These are phyloP conservation scores for Rubroboletus satanas DNA, from an alignment of 768 basidiomycete species.

Conservation along the genomic window DNA sequence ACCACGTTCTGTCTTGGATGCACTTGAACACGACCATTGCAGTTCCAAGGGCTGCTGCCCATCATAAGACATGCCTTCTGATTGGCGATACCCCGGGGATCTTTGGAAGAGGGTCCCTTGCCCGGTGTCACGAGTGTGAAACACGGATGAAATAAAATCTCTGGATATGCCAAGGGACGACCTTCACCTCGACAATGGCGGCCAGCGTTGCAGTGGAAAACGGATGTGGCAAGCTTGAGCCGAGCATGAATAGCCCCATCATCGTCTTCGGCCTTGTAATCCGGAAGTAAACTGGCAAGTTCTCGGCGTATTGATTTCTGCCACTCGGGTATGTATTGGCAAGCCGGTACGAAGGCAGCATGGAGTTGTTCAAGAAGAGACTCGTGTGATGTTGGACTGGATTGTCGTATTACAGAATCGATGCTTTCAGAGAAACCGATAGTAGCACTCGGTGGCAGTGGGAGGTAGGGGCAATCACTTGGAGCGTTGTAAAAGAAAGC, in stretches of 20 bases:
- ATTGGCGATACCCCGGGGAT: conserved; percentile 20
- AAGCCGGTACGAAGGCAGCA: conserved; percentile 13
- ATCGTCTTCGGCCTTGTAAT: conserved; percentile 14
- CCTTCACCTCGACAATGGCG: conserved; percentile 12
- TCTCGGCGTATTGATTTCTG: conserved; percentile 25
- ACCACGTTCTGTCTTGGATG: conserved; percentile 18
- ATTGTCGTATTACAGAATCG: conserved; percentile 26
- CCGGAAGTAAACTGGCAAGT: conserved; percentile 27
- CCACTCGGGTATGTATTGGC: conserved; percentile 23
- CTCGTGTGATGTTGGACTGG: conserved; percentile 1
- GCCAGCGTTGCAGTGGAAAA: conserved; percentile 22
- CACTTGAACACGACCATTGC: conserved; percentile 15
- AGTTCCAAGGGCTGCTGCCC: conserved; percentile 24
- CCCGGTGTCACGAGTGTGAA: conserved; percentile 13
- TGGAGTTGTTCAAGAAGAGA: conserved; percentile 16
- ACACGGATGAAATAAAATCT: conserved; percentile 29
- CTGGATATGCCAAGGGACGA: conserved; percentile 21
- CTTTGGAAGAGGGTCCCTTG: conserved; percentile 10
- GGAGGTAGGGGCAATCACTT: conserved; percentile 17
- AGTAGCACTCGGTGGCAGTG: conserved; percentile 27
- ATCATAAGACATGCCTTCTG: conserved; percentile 23
- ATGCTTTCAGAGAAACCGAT: conserved; percentile 22
- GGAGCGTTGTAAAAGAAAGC: conserved; percentile 12
- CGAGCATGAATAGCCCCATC: conserved; percentile 15
- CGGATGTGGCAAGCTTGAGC: conserved; percentile 28